Evolutionary conservation across 192 early-diverging fungal genomes (phyloP).

Genomic region (Phlyctochytrium planicorne): DNA sequence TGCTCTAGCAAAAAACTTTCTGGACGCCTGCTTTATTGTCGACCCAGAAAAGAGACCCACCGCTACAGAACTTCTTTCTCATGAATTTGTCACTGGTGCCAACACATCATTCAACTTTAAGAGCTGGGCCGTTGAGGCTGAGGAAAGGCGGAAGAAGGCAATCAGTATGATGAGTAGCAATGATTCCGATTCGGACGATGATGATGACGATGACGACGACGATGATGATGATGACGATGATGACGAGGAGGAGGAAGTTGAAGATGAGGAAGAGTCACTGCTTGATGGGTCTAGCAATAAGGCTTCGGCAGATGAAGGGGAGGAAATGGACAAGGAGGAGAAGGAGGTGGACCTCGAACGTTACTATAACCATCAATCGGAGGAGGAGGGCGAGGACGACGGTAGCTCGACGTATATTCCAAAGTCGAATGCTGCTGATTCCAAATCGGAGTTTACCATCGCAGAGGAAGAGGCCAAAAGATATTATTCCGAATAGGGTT

Average conservation of each 20-base stretch:
- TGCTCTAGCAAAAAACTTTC: slow-evolving; percentile 67
- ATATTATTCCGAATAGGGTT: too few relatives aligned
- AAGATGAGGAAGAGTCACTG: background rate
- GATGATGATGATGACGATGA: slow-evolving; percentile 4
- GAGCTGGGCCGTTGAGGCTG: slow-evolving; percentile 31
- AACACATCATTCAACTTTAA: slow-evolving; percentile 41
- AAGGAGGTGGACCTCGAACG: background rate
- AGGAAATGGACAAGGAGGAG: background rate
- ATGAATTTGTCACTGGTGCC: slow-evolving; percentile 58
- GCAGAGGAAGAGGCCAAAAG: too few relatives aligned
- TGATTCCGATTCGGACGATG: background rate
- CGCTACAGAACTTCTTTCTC: slow-evolving; percentile 62
- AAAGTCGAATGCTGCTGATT: background rate
- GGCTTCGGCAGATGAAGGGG: background rate
- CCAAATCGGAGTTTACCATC: too few relatives aligned
- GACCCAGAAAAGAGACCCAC: slow-evolving; percentile 78
- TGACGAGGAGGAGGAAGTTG: background rate
- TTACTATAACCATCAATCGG: background rate
- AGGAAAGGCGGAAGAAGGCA: slow-evolving; percentile 10
- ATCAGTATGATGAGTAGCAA: background rate
- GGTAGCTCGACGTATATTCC: background rate
- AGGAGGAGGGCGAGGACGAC: background rate
- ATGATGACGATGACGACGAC: slow-evolving; percentile 5
- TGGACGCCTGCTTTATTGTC: slow-evolving; percentile 71
- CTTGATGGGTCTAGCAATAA: background rate